Evolutionary conservation across 345 rosid genomes (phyloP).

Genomic region (Adansonia digitata): DNA sequence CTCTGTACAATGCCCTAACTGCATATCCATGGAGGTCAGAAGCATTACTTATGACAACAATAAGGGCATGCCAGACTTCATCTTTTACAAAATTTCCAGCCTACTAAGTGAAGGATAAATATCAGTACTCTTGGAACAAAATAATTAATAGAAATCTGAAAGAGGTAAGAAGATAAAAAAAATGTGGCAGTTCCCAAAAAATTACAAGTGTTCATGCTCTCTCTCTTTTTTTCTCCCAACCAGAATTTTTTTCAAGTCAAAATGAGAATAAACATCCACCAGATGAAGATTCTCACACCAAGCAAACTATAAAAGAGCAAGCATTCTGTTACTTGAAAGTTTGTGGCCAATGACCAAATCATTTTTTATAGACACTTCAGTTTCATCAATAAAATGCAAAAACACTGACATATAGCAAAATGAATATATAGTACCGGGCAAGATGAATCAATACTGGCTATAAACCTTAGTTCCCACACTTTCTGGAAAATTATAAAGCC

Average conservation of each 20-base stretch:
- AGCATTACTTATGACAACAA: slow-evolving; percentile 92
- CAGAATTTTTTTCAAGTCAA: neutral
- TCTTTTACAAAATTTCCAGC: slow-evolving; percentile 98
- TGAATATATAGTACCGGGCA: neutral
- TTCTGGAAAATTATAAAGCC: neutral
- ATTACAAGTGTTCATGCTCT: neutral
- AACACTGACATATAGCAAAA: neutral
- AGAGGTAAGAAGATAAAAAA: neutral
- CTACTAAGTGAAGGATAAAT: slow-evolving; percentile 49
- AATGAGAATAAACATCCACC: neutral
- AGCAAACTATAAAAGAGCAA: neutral
- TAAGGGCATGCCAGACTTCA: slow-evolving; percentile 95
- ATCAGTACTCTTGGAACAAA: slow-evolving; percentile 25
- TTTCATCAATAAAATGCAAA: neutral
- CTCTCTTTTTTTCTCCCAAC: neutral
- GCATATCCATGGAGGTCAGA: slow-evolving; percentile 94
- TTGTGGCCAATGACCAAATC: neutral
- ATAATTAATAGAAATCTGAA: slow-evolving; percentile 10
- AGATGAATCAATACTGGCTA: neutral
- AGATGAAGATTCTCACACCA: neutral
- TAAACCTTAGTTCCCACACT: neutral
- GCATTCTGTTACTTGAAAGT: neutral
- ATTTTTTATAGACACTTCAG: neutral
- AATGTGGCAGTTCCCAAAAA: neutral
- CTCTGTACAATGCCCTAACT: slow-evolving; percentile 79